These are phyloP conservation scores for Daphne laureola DNA, from an alignment of 441 rosid genomes.

Conservation along the genomic window DNA sequence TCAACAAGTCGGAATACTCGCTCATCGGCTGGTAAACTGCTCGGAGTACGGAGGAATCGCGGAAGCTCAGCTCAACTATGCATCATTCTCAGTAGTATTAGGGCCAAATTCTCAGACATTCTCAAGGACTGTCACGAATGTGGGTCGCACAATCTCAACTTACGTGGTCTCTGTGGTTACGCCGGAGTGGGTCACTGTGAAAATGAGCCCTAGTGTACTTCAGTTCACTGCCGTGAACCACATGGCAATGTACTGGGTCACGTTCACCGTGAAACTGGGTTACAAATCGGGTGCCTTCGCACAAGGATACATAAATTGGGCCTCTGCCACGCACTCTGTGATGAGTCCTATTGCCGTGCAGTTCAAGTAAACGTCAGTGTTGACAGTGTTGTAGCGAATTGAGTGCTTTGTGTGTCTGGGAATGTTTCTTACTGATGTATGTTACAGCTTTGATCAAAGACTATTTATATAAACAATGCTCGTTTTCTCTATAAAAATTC, in stretches of 20 bases:
- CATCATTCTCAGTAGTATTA: constrained; percentile 19
- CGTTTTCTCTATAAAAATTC: no score
- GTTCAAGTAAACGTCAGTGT: constrained; percentile 11
- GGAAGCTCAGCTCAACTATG: constrained; percentile 22
- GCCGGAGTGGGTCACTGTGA: constrained; percentile 19
- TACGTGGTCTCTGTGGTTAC: constrained; percentile 12
- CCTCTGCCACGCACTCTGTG: constrained; percentile 24
- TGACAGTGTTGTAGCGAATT: no score
- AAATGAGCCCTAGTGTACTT: constrained; percentile 20
- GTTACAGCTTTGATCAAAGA: no score
- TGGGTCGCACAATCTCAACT: constrained; percentile 15
- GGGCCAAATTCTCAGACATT: constrained; percentile 16
- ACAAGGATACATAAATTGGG: constrained; percentile 34
- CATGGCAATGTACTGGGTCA: constrained; percentile 29
- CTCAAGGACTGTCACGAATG: constrained; percentile 23
- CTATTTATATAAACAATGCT: no score
- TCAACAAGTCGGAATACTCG: constrained; percentile 28
- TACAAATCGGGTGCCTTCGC: constrained; percentile 9
- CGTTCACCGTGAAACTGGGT: constrained; percentile 17
- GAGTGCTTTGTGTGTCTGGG: no score
- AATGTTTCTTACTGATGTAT: no score
- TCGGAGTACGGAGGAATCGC: constrained; percentile 14
- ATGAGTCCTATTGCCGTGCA: constrained; percentile 35
- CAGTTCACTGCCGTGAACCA: constrained; percentile 26
- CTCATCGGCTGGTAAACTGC: constrained; percentile 2